Base-by-base conservation (phyloP, 495 filamentous ascomycete genomes). In the Neurospora africana region DNA sequence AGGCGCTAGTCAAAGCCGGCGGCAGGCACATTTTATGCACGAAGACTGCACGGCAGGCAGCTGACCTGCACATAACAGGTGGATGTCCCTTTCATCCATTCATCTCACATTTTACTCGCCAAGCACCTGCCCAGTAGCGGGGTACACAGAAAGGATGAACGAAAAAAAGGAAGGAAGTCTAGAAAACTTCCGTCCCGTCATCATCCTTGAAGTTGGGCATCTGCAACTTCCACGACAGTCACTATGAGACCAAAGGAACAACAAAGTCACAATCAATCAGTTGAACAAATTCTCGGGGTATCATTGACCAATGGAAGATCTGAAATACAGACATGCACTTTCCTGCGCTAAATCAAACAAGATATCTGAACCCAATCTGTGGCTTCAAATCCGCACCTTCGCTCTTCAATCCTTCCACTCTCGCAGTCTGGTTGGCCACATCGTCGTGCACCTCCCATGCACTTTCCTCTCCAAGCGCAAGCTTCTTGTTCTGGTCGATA, bases 401-500 rank as follows among this genome's bases (percentile, higher is more conserved):
- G 71, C 69, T 69, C 40, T 30, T n/a, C 39, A 58, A 44, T 35
- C 40, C 39, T 30, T 61, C 78, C 61, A 72, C 70, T 70, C 75
- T 69, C 4, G 76, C 72, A 19, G 72, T 76, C 47, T 72, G 72
- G 61, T 68, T 71, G 11, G 74, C 65, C 36, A 77, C 77, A 61
- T 80, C 79, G 1, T 72, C 70, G 30, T 77, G 73, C 1, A 70
- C 61, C 11, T 74, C 75, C 73, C 75, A 77, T 2, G 30, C 33
- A 0, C 71, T 73, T 4, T 58, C 72, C 68, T 82, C 85, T 73
- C 81, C 80, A 36, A 77, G 71, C 69, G 90, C 91, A 9, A 94
- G 82, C 79, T 89, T 89, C 83, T 86, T 87, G 77, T 95, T 95
- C 74, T 91, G 77, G 41, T 86, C 78, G 13, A 83, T 81, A 1